These are phyloP conservation scores for Marchantia paleacea DNA, from an alignment of 225 moss, liverwort and hornwort species.

Conservation along the genomic window DNA sequence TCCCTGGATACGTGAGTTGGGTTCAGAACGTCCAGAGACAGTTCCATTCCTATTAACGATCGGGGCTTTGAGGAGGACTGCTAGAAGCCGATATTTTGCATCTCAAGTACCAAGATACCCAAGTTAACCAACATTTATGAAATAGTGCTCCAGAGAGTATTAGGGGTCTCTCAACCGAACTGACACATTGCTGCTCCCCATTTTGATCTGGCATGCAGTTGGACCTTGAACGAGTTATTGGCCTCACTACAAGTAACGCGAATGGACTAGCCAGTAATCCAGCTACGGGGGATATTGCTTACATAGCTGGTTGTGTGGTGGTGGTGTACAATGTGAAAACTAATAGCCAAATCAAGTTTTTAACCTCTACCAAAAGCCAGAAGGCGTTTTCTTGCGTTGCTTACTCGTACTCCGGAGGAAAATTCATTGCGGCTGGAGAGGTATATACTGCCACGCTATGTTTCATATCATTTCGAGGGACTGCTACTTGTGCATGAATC, in stretches of 20 bases:
- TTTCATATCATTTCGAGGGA: neutral
- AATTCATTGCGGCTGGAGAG: conserved; percentile 72
- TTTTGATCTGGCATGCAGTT: conserved; percentile 42
- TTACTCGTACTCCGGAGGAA: conserved; percentile 65
- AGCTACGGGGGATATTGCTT: conserved; percentile 60
- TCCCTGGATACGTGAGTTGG: no score
- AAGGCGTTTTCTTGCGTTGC: conserved; percentile 66
- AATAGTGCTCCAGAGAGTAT: neutral
- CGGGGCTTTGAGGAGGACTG: no score
- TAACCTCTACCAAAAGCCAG: conserved; percentile 54
- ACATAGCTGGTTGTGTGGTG: conserved; percentile 71
- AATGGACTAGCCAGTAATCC: conserved; percentile 63
- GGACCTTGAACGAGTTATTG: conserved; percentile 69
- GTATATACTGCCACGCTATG: conserved; percentile 24
- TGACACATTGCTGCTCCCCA: neutral
- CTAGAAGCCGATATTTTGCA: neutral
- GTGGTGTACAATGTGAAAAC: conserved; percentile 65
- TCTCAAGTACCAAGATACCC: neutral
- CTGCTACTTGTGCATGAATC: neutral
- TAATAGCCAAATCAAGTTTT: conserved; percentile 59
- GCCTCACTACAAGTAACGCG: conserved; percentile 56
- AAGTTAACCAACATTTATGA: neutral
- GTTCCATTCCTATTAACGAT: neutral
- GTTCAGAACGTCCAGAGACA: neutral
- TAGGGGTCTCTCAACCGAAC: neutral